Conservation (phyloP, 1,284 basidiomycete genomes). For the Sanghuangporus weigelae region DNA sequence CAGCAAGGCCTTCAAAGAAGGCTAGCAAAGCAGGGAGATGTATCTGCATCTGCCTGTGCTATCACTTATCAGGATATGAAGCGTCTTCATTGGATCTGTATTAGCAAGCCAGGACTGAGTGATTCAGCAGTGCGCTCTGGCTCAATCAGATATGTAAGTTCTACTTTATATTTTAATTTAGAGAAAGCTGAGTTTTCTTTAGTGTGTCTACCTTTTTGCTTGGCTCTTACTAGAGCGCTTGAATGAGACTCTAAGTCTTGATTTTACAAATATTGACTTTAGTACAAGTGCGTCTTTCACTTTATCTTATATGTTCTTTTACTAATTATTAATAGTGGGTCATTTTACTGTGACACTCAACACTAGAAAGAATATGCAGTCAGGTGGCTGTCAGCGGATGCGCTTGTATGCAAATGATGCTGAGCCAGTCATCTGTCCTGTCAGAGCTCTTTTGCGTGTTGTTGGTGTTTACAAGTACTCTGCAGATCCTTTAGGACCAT, state of each 20-base stretch:
- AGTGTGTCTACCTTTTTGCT: conserved; percentile 22
- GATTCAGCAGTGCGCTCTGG: conserved; percentile 18
- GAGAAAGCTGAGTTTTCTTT: background rate
- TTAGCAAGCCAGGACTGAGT: conserved; percentile 4
- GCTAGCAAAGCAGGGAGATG: conserved; percentile 22
- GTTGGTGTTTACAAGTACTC: conserved; percentile 1
- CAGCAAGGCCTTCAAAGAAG: conserved; percentile 24
- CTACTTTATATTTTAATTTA: background rate
- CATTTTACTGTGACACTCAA: conserved; percentile 3
- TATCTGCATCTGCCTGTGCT: conserved; percentile 22
- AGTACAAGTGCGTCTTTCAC: conserved; percentile 1
- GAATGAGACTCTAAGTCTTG: conserved; percentile 21
- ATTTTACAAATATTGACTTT: conserved; percentile 16
- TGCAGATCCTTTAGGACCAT: background rate
- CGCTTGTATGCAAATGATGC: conserved; percentile 16
- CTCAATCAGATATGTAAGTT: conserved; percentile 20
- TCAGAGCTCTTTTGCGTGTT: conserved; percentile 12
- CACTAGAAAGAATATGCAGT: conserved; percentile 18
- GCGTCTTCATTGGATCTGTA: conserved; percentile 19
- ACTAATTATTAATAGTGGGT: background rate
- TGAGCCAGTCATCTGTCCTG: conserved; percentile 14
- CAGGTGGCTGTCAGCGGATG: conserved; percentile 16
- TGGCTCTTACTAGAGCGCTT: conserved; percentile 22
- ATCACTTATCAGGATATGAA: conserved; percentile 22
- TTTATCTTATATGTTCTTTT: conserved; percentile 12